Evolutionary conservation across 495 filamentous ascomycete genomes (phyloP).

Genomic region (Aspergillus funiculosus): DNA sequence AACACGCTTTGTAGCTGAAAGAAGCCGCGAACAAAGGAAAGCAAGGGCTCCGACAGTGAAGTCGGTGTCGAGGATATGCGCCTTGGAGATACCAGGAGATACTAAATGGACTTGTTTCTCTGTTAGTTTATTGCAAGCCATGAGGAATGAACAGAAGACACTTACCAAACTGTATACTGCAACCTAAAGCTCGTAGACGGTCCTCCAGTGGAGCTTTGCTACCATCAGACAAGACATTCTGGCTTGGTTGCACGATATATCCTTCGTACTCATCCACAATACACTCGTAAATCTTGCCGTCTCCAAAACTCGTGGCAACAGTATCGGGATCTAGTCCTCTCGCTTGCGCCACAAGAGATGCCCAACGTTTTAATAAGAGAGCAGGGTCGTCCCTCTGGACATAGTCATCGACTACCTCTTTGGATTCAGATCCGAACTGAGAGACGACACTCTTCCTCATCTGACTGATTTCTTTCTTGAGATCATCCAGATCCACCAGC

Average conservation of each 20-base stretch:
- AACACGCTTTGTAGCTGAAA: slow-evolving; percentile 43
- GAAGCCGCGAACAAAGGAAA: slow-evolving; percentile 58
- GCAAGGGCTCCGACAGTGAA: slow-evolving; percentile 52
- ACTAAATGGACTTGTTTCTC: slow-evolving; percentile 29
- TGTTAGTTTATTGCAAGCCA: neutral
- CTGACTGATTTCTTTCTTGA: slow-evolving; percentile 47
- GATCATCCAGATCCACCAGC: slow-evolving; percentile 51
- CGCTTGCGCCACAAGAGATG: slow-evolving; percentile 41
- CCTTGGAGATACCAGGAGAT: slow-evolving; percentile 27
- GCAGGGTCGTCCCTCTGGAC: slow-evolving; percentile 29
- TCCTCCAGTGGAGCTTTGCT: slow-evolving; percentile 17
- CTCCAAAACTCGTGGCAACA: slow-evolving; percentile 55
- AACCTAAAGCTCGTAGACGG: slow-evolving; percentile 32
- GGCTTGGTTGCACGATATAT: slow-evolving; percentile 20
- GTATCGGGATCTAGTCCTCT: slow-evolving; percentile 47
- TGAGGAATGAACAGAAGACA: neutral
- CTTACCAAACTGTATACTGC: slow-evolving; percentile 45
- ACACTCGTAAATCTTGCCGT: slow-evolving; percentile 49
- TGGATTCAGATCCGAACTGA: slow-evolving; percentile 18
- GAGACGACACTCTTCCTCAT: slow-evolving; percentile 29
- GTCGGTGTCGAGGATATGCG: slow-evolving; percentile 40
- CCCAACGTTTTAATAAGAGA: slow-evolving; percentile 51
- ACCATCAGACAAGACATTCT: neutral
- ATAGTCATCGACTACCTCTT: slow-evolving; percentile 12
- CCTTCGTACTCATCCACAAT: slow-evolving; percentile 57